These are phyloP conservation scores for Trichaptum fuscoviolaceum DNA, from an alignment of 768 basidiomycete genomes.

Conservation along the genomic window DNA sequence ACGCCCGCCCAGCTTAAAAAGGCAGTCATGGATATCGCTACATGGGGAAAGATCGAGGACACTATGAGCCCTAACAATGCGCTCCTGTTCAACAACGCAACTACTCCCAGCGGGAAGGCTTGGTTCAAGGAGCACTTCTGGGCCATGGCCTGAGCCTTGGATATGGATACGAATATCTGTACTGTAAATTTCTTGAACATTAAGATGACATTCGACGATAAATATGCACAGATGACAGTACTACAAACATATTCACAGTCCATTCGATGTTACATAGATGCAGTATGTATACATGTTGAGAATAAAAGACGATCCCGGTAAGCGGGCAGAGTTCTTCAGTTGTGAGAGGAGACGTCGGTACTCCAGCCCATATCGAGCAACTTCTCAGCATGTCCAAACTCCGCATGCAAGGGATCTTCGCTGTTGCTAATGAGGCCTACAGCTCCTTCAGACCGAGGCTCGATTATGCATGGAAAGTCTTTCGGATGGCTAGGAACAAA, in stretches of 20 bases:
- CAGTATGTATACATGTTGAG: neutral
- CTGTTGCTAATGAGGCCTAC: neutral
- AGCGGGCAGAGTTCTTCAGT: neutral
- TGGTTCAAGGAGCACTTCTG: neutral
- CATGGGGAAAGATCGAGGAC: constrained; percentile 36
- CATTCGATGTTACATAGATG: too few species aligned
- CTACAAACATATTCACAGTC: too few species aligned
- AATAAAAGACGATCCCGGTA: neutral
- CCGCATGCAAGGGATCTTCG: neutral
- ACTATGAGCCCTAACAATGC: neutral
- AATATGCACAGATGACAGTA: too few species aligned
- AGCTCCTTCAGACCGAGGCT: neutral
- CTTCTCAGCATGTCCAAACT: neutral
- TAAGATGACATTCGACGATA: too few species aligned
- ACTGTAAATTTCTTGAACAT: neutral
- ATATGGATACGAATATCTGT: neutral
- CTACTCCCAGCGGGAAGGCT: neutral
- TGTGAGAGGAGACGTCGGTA: neutral
- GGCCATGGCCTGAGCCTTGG: neutral
- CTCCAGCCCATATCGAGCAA: neutral
- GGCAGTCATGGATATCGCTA: constrained; percentile 61
- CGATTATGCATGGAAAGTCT: neutral
- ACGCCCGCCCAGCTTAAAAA: constrained; percentile 73
- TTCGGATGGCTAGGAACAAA: constrained; percentile 1
- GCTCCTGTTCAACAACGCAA: neutral